phyloP scores from a whole-genome alignment of 228 moss, liverwort and hornwort species.

The Sphagnum magellanicum region DNA sequence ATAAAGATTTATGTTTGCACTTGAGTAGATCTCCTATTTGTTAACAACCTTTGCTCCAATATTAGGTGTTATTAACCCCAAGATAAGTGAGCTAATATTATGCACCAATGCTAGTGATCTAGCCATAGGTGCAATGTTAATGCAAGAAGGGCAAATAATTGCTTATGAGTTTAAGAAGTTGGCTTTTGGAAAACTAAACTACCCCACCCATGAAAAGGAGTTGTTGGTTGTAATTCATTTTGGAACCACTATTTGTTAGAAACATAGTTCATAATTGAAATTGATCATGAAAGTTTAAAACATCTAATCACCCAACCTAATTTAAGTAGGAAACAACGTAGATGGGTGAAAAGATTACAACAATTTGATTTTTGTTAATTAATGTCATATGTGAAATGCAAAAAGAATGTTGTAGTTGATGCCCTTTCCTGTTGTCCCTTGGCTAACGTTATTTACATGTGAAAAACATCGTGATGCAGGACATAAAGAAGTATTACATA shows the following conservation, averaged over 20 bases:
- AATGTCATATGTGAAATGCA: too few relatives aligned
- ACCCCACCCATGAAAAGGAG: conserved; percentile 1
- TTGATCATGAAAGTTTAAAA: background rate
- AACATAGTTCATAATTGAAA: background rate
- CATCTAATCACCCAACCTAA: background rate
- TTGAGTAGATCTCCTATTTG: too few relatives aligned
- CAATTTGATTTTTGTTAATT: background rate
- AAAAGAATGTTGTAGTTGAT: too few relatives aligned
- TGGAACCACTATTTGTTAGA: conserved; percentile 2
- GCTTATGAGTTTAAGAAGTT: conserved; percentile 5
- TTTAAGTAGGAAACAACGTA: background rate
- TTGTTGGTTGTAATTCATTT: conserved; percentile 2
- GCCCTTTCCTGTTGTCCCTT: too few relatives aligned
- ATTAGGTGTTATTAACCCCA: background rate
- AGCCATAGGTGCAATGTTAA: background rate
- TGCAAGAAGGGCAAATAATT: background rate
- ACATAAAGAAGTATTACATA: background rate
- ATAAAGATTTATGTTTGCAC: too few relatives aligned
- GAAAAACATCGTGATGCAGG: background rate
- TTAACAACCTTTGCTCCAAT: background rate
- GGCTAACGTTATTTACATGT: background rate
- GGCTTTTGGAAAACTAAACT: conserved; percentile 1
- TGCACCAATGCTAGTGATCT: background rate
- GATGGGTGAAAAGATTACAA: background rate
- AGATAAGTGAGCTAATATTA: background rate